Conservation (phyloP, 106 monocot species). For the Acorus calamus region DNA sequence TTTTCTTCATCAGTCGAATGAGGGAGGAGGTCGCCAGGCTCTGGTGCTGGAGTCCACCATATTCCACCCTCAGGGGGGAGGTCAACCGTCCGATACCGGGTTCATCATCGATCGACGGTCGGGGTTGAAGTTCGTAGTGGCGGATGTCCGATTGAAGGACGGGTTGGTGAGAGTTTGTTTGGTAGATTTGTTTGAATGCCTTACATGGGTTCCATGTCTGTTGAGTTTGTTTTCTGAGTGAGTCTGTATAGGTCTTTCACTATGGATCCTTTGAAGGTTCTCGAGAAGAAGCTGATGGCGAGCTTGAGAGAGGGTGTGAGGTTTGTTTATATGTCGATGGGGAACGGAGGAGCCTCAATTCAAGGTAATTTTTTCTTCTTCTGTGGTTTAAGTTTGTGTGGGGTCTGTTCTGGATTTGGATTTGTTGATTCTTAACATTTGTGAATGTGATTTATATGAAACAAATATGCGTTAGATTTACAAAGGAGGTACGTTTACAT, state of each 20-base stretch:
- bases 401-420: background rate
- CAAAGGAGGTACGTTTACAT: too few relatives aligned
- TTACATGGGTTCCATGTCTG: background rate
- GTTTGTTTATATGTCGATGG: constrained; percentile 52
- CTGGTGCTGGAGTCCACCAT: constrained; percentile 62
- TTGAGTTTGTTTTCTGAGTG: background rate
- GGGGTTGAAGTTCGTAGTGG: constrained; percentile 50
- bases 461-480: too few relatives aligned
- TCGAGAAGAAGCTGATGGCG: constrained; percentile 20
- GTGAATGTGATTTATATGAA: too few relatives aligned
- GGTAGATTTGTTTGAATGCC: background rate
- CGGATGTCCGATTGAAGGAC: constrained; percentile 58
- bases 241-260: constrained; percentile 39
- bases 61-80: constrained; percentile 82
- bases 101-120: constrained; percentile 10
- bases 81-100: constrained; percentile 75
- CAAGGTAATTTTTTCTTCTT: constrained; percentile 38
- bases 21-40: constrained; percentile 39
- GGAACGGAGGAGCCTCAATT: constrained; percentile 48
- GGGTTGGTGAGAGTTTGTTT: constrained; percentile 27
- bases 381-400: background rate
- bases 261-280: constrained; percentile 51
- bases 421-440: background rate
- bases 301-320: constrained; percentile 34
- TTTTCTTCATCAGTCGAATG: constrained; percentile 5